A percentile compares a stretch with the other conserved stretches of the same genome.
phyloP scores from a whole-genome alignment of 202 grass and related monocot species.

The Cymbopogon flexuosus region DNA sequence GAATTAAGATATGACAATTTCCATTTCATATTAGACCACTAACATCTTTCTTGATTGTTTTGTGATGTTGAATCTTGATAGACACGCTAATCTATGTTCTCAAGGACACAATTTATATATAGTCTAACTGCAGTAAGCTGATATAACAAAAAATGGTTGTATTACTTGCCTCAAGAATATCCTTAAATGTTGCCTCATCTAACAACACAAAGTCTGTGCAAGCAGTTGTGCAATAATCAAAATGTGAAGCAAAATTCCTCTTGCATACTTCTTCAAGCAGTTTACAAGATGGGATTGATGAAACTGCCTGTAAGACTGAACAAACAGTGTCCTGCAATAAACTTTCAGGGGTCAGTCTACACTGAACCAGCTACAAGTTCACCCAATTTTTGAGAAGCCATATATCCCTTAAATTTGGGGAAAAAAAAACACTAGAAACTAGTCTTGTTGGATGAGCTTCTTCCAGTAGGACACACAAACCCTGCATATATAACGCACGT shows the following conservation, averaged over 20 bases:
- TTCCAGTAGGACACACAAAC: conserved; percentile 44
- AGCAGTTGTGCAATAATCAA: conserved; percentile 95
- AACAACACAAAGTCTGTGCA: conserved; percentile 77
- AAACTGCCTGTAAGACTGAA: conserved; percentile 75
- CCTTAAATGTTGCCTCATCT: conserved; percentile 82
- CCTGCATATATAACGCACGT: conserved; percentile 62
- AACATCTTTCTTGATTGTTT: background rate
- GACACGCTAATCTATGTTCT: conserved; percentile 33
- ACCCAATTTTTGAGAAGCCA: conserved; percentile 66
- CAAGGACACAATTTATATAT: background rate
- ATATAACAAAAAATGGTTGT: conserved; percentile 23
- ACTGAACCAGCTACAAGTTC: conserved; percentile 56
- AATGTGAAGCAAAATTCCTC: conserved; percentile 76
- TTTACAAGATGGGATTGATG: conserved; percentile 81
- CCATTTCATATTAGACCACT: background rate
- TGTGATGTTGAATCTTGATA: conserved; percentile 22
- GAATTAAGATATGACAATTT: background rate
- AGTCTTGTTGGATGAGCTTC: conserved; percentile 58
- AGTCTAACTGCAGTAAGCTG: background rate
- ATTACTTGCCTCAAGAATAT: conserved; percentile 84
- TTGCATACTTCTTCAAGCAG: conserved; percentile 86
- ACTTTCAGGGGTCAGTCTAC: conserved; percentile 65
- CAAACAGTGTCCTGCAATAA: conserved; percentile 93
- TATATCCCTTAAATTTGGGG: conserved; percentile 53
- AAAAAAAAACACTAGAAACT: conserved; percentile 49